Percentiles rank a stretch among this genome's conserved stretches.
phyloP scores from a whole-genome alignment of 805 yeast genomes.

The Pichia californica region DNA sequence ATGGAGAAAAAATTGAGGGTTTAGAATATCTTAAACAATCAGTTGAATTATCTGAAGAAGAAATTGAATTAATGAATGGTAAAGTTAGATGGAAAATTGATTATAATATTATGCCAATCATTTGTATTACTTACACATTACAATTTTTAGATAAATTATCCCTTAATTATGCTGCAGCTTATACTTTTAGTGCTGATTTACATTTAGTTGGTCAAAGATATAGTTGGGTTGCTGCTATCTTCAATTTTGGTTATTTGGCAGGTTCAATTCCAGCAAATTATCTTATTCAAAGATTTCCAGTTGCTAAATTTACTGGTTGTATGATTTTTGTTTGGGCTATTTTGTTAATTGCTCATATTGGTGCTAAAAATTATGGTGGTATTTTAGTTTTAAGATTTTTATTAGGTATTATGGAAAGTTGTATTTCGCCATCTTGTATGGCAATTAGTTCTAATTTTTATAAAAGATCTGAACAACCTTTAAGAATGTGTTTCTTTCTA shows the following conservation, averaged over 20 bases:
- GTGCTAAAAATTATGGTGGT: conserved; percentile 40
- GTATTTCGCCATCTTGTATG: conserved; percentile 30
- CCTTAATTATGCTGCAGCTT: background rate
- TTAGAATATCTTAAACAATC: background rate
- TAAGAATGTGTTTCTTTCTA: background rate
- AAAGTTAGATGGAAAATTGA: background rate
- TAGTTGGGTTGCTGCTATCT: background rate
- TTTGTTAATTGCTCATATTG: conserved; percentile 45
- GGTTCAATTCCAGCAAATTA: background rate
- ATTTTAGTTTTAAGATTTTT: conserved; percentile 35
- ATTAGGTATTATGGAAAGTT: conserved; percentile 31
- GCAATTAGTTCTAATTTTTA: background rate
- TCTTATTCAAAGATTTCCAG: conserved; percentile 44
- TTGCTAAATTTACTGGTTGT: conserved; percentile 43
- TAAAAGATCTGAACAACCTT: conserved; percentile 12
- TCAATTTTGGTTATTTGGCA: background rate
- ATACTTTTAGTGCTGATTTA: background rate
- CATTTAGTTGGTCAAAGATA: background rate
- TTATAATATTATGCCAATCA: background rate
- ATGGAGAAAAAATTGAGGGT: background rate
- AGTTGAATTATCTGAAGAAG: background rate
- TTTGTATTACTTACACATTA: background rate
- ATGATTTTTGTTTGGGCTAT: conserved; percentile 59
- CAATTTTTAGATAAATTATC: background rate
- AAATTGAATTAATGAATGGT: background rate